Evolutionary conservation across 345 rosid species (phyloP).

Genomic region (Eutrema japonicum): DNA sequence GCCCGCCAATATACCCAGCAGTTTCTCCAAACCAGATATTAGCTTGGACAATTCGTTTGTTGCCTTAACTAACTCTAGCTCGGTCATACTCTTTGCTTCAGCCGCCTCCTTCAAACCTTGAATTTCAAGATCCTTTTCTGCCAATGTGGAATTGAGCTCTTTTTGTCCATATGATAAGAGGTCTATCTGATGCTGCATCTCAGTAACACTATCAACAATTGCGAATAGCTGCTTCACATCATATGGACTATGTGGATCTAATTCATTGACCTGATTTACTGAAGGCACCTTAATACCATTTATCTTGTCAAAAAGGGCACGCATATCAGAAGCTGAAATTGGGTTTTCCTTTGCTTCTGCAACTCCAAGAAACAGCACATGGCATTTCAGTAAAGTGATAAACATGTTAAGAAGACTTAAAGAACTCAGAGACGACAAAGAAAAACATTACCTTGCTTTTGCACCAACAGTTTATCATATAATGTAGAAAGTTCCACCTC

Average conservation of each 20-base stretch:
- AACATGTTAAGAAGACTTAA: conserved; percentile 22
- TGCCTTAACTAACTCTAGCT: conserved; percentile 52
- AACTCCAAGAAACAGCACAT: conserved; percentile 26
- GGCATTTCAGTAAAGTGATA: conserved; percentile 22
- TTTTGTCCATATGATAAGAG: conserved; percentile 55
- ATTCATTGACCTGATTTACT: conserved; percentile 45
- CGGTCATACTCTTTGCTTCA: conserved; percentile 42
- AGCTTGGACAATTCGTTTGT: conserved; percentile 59
- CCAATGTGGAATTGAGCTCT: conserved; percentile 59
- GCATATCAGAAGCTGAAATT: conserved; percentile 58
- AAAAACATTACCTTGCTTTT: conserved; percentile 59
- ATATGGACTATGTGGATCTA: conserved; percentile 48
- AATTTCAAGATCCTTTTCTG: conserved; percentile 58
- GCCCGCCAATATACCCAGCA: conserved; percentile 52
- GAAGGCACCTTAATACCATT: conserved; percentile 53
- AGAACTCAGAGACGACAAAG: conserved; percentile 25
- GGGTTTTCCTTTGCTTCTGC: conserved; percentile 60
- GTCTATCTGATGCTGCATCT: conserved; percentile 60
- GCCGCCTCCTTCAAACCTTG: conserved; percentile 61
- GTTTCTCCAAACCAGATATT: conserved; percentile 59
- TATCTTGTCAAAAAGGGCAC: conserved; percentile 62
- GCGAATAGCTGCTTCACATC: conserved; percentile 61
- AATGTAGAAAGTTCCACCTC: conserved; percentile 60
- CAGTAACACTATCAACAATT: conserved; percentile 56
- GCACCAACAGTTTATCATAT: conserved; percentile 40